Conservation (phyloP, 768 basidiomycete species). For the Lepiota venenata region DNA sequence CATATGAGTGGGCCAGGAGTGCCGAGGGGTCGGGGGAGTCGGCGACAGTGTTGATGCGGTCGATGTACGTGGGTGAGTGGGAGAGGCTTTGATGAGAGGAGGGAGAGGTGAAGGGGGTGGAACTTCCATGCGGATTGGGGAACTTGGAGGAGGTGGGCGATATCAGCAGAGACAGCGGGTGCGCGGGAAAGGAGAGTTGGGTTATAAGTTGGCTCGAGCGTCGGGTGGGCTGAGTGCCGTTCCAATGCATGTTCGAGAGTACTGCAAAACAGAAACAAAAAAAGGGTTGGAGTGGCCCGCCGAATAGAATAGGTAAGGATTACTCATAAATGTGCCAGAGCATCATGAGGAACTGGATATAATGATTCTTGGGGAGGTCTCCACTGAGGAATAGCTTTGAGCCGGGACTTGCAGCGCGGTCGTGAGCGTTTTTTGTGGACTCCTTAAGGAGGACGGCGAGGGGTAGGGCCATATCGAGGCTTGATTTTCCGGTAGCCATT, state of each 20-base stretch:
- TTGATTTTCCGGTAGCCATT: slow-evolving; percentile 25
- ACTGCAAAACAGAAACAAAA: slow-evolving; percentile 26
- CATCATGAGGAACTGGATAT: slow-evolving; percentile 69
- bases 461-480: slow-evolving; percentile 37
- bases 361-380: slow-evolving; percentile 58
- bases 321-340: slow-evolving; percentile 80
- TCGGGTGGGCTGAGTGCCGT: slow-evolving; percentile 55
- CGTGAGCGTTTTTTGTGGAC: slow-evolving; percentile 51
- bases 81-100: slow-evolving; percentile 42
- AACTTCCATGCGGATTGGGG: slow-evolving; percentile 49
- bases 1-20: slow-evolving; percentile 76
- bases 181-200: slow-evolving; percentile 65
- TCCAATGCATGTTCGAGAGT: slow-evolving; percentile 56
- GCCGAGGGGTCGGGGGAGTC: slow-evolving; percentile 41
- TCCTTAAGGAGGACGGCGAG: slow-evolving; percentile 46
- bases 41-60: slow-evolving; percentile 48
- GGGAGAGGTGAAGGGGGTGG: slow-evolving; percentile 48
- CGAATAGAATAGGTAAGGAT: too few relatives aligned
- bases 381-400: slow-evolving; percentile 58
- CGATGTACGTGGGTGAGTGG: slow-evolving; percentile 50
- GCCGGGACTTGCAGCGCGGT: slow-evolving; percentile 51
- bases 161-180: slow-evolving; percentile 59
- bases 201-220: slow-evolving; percentile 68
- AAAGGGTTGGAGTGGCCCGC: not conserved
- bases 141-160: slow-evolving; percentile 53